Conservation (phyloP, 768 basidiomycete genomes). For the Xerocomellus amylosporus region DNA sequence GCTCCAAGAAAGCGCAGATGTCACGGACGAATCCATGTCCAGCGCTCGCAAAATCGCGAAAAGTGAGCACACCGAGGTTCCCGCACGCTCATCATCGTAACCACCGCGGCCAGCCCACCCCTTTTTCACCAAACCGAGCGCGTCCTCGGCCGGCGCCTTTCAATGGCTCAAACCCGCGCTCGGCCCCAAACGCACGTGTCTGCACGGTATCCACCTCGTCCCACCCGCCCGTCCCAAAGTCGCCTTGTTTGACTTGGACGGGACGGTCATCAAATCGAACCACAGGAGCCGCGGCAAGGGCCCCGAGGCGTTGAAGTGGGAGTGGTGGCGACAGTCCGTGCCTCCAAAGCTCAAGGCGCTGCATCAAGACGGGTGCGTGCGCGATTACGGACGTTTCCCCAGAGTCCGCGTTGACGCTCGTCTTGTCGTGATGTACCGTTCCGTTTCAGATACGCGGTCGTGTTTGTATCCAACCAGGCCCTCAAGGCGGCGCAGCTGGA, state of each 20-base stretch:
- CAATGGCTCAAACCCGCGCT: constrained; percentile 35
- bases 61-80: constrained; percentile 14
- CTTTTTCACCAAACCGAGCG: constrained; percentile 36
- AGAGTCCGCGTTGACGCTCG: background rate
- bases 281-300: constrained; percentile 34
- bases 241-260: constrained; percentile 84
- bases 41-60: constrained; percentile 24
- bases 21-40: constrained; percentile 14
- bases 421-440: background rate
- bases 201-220: constrained; percentile 33
- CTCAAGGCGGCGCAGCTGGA: constrained; percentile 47
- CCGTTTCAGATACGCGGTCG: constrained; percentile 57
- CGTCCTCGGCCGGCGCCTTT: constrained; percentile 13
- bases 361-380: constrained; percentile 56
- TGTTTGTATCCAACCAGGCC: constrained; percentile 81
- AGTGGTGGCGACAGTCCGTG: constrained; percentile 71
- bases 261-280: constrained; percentile 67
- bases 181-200: constrained; percentile 36
- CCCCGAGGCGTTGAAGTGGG: constrained; percentile 36
- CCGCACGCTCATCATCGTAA: background rate
- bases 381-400: background rate
- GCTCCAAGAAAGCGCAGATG: constrained; percentile 13
- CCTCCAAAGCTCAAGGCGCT: constrained; percentile 60
- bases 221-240: constrained; percentile 49
- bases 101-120: constrained; percentile 37